phyloP scores from a whole-genome alignment of 2,329 filamentous ascomycete genomes.

The Aureobasidium leucospermi region DNA sequence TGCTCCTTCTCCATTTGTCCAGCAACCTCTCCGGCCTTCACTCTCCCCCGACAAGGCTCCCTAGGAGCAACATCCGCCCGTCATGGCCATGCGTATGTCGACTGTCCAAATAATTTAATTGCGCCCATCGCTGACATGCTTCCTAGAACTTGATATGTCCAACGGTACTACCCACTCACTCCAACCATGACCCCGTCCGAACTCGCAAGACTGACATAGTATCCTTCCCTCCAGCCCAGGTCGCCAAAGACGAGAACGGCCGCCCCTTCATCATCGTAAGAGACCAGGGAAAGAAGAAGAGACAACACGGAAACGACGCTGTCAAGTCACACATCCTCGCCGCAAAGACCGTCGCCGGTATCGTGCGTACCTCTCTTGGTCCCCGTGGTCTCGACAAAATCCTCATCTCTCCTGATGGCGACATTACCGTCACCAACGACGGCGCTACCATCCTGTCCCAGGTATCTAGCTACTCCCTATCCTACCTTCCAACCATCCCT shows the following conservation, averaged over 20 bases:
- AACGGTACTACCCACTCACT: slow-evolving; percentile 55
- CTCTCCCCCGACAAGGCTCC: slow-evolving; percentile 4
- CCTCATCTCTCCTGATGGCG: slow-evolving; percentile 93
- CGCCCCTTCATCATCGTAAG: slow-evolving; percentile 96
- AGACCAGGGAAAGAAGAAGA: slow-evolving; percentile 97
- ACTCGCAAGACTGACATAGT: background rate
- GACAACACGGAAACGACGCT: slow-evolving; percentile 91
- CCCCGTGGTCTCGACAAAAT: slow-evolving; percentile 98
- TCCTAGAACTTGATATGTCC: slow-evolving; percentile 69
- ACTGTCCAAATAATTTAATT: slow-evolving; percentile 13
- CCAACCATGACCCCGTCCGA: background rate
- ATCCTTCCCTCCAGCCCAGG: slow-evolving; percentile 43
- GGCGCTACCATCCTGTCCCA: slow-evolving; percentile 91
- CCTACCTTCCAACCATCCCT: background rate
- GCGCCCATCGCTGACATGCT: slow-evolving; percentile 22
- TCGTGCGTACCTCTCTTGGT: slow-evolving; percentile 94
- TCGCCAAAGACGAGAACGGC: slow-evolving; percentile 96
- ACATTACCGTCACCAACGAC: slow-evolving; percentile 99
- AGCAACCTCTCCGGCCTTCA: background rate
- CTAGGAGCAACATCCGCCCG: slow-evolving; percentile 22
- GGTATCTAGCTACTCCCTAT: slow-evolving; percentile 29
- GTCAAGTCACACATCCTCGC: slow-evolving; percentile 98
- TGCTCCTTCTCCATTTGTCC: background rate
- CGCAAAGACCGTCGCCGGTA: slow-evolving; percentile 89
- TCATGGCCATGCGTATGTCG: slow-evolving; percentile 55